Conservation (phyloP, 257 asterid genomes). For the Galeopsis tetrahit region DNA sequence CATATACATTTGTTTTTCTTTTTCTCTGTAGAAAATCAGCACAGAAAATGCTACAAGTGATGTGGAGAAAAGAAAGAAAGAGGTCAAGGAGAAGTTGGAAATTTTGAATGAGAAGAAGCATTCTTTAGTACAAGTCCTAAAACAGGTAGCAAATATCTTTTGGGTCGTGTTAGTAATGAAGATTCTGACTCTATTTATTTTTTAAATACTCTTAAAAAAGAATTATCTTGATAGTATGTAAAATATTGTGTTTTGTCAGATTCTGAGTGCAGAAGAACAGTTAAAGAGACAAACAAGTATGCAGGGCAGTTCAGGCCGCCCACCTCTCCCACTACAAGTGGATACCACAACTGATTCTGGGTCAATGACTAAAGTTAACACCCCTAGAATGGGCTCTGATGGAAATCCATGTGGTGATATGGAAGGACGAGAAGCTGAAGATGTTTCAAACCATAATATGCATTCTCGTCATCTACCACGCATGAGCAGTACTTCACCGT, state of each 20-base stretch:
- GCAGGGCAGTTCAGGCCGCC: conserved; percentile 60
- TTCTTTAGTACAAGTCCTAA: conserved; percentile 80
- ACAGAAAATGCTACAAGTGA: conserved; percentile 51
- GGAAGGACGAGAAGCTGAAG: conserved; percentile 75
- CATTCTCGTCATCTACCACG: conserved; percentile 64
- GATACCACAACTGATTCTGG: conserved; percentile 81
- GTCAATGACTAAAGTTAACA: conserved; percentile 68
- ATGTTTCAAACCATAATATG: conserved; percentile 53
- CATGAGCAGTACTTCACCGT: conserved; percentile 79
- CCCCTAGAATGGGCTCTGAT: conserved; percentile 79
- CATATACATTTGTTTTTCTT: conserved; percentile 25
- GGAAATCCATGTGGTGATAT: conserved; percentile 59
- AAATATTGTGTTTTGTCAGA: conserved; percentile 51
- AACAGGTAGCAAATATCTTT: conserved; percentile 56
- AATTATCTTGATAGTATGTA: neutral
- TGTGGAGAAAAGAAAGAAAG: conserved; percentile 64
- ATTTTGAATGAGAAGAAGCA: conserved; percentile 79
- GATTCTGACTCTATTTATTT: conserved; percentile 6
- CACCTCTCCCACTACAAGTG: conserved; percentile 71
- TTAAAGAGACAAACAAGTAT: conserved; percentile 60
- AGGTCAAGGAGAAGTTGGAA: conserved; percentile 75
- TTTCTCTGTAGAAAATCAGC: conserved; percentile 50
- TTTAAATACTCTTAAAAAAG: neutral
- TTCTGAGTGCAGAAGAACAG: conserved; percentile 86
- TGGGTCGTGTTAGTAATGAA: conserved; percentile 18